Conservation (phyloP, 169 alveolate genomes). For the Cryptosporidium sp. region DNA sequence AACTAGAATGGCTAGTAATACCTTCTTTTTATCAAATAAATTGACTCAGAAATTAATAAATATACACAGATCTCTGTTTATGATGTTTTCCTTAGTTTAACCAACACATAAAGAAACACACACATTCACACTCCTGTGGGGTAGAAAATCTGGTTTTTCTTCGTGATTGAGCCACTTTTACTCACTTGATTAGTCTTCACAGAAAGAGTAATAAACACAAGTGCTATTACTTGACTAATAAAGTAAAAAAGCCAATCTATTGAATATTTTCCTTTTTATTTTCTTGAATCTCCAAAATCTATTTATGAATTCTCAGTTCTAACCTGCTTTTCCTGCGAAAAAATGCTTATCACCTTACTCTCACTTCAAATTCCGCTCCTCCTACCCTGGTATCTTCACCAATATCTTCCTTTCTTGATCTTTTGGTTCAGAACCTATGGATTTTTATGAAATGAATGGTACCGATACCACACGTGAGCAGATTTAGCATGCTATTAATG, state of each 20-base stretch:
- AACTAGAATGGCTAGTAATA: background rate
- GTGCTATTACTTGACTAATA: background rate
- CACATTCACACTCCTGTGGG: conserved; percentile 18
- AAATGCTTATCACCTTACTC: conserved; percentile 19
- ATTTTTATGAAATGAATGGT: conserved; percentile 64
- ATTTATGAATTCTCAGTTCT: conserved; percentile 30
- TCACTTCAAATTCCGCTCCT: conserved; percentile 17
- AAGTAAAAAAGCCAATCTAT: background rate
- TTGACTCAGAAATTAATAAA: background rate
- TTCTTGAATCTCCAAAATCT: conserved; percentile 23
- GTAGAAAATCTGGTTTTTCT: conserved; percentile 6
- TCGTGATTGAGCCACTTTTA: background rate
- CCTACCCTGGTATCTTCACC: conserved; percentile 28
- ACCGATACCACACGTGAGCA: conserved; percentile 78
- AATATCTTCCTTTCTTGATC: conserved; percentile 42
- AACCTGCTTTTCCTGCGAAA: conserved; percentile 41
- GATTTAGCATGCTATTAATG: conserved; percentile 75
- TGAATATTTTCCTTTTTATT: background rate
- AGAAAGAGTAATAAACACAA: background rate
- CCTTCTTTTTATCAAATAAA: background rate
- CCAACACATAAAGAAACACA: conserved; percentile 25
- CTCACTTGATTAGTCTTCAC: background rate
- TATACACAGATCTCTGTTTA: background rate
- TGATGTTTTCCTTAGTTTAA: background rate
- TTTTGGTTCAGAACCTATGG: conserved; percentile 56